Evolutionary conservation across 192 early-diverging fungal genomes (phyloP), one percentile per base, ranked within the genome.

Genomic region (Radiomyces spectabilis): DNA sequence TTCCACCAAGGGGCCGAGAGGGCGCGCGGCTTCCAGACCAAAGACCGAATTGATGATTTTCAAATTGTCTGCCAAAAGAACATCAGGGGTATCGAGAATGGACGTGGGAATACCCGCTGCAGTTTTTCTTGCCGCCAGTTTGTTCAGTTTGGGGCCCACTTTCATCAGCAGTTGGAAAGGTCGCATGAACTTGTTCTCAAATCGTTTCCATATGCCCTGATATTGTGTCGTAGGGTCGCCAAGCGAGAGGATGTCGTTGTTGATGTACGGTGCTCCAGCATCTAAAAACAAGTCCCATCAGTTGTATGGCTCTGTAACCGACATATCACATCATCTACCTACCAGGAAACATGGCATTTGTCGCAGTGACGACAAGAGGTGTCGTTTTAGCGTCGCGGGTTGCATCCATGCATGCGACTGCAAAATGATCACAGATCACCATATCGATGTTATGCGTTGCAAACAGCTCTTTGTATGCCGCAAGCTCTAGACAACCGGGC

Each of bases 1-100:
- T 10, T 56, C 19, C 16, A 65, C 41, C 39, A 65, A 39, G 21
- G 62, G 62, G 6, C 62, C 62, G 2, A 65, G 1, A 19, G 55
- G 48, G 7, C 62, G 55, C 8, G 62, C 35, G 4, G 47, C 19
- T 27, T 57, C 49, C 38, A 65, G 25, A 4, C 59, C 59, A 52
- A 52, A 61, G 2, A 53, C 33, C 18, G 52, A 53, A n/a, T 61
- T 61, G 42, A 61, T 34, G 12, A 61, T 31, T 22, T 61, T 61
- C 0, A 35, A 35, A 21, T 4, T 48, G 24, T 15, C 29, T 13
- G 46, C 30, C 15, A 48, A 9, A 25, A 27, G 46, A 9, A 48
- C 4, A 15, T 27, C 46, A 12, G 9, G 9, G n/a, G n/a, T n/a
- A n/a, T n/a, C n/a, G n/a, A n/a, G n/a, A n/a, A n/a, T n/a, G n/a